Conservation (phyloP, 495 filamentous ascomycete genomes). For the Lindgomyces ingoldianus region DNA sequence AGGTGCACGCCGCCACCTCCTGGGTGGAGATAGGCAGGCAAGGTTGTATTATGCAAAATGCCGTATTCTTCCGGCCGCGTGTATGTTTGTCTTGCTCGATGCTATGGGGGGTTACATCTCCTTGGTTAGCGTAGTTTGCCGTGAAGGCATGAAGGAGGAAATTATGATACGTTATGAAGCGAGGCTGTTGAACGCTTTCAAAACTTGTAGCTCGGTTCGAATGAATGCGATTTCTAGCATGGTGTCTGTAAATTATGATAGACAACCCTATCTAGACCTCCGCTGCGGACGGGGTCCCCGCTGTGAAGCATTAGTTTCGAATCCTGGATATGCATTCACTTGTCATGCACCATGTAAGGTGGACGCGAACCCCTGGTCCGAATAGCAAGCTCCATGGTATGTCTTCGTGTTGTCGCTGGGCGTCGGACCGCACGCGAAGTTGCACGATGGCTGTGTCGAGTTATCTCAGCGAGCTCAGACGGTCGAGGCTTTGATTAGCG, state of each 20-base stretch:
- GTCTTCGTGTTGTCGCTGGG: no score
- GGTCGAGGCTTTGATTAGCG: no score
- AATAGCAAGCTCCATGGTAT: slow-evolving; percentile 13
- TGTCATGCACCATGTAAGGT: background rate
- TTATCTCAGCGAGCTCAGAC: no score
- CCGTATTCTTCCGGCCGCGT: slow-evolving; percentile 2
- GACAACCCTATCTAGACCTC: slow-evolving; percentile 13
- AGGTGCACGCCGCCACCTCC: slow-evolving; percentile 13
- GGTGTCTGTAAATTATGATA: slow-evolving; percentile 6
- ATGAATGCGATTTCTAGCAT: slow-evolving; percentile 15
- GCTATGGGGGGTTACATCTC: slow-evolving; percentile 7
- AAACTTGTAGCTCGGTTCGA: slow-evolving; percentile 8
- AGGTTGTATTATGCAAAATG: background rate
- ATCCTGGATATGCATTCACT: no score
- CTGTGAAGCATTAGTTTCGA: no score
- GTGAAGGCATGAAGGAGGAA: slow-evolving; percentile 2
- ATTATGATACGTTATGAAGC: slow-evolving; percentile 12
- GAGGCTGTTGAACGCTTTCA: slow-evolving; percentile 1
- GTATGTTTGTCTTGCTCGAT: slow-evolving; percentile 3
- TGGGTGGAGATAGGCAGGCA: slow-evolving; percentile 17
- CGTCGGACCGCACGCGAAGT: no score
- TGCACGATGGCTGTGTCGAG: no score
- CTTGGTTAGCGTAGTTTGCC: slow-evolving; percentile 9
- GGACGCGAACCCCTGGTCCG: slow-evolving; percentile 12
- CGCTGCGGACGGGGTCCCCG: slow-evolving; percentile 9